Evolutionary conservation across 805 yeast genomes (phyloP), one percentile per base, ranked within the genome.

Genomic region (Ogataea pini): DNA sequence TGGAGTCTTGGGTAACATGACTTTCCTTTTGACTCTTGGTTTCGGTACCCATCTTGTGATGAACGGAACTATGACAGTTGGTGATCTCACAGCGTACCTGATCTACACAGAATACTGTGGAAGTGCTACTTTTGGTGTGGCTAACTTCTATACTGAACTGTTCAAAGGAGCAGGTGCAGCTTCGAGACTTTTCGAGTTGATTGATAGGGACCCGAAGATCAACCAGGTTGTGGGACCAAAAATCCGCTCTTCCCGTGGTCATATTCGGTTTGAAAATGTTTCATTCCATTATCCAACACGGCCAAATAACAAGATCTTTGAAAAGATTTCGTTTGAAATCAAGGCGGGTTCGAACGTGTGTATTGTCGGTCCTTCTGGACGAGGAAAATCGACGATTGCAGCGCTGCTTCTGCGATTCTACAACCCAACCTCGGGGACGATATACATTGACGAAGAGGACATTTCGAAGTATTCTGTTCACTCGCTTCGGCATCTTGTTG

Each of bases 81-180:
- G 98, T 46, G 97, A 91, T 62, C 75, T 91, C 45, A 85, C 96
- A 8, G 88, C 96, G 37, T 92, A 90, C 68, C 86, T 91, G 85
- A 86, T 92, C 86, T 91, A 91, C 68, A 95, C 97, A 0, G 92
- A 89, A 9, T 92, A 89, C 65, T 88, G 97, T 2, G 98, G 97
- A 1, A 76, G 88, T 36, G 90, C 97, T 0, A 86, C 92, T 57
- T 86, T 87, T 69, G 97, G 98, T 0, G 68, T 92, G 31, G 92
- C 96, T 0, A 86, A 86, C 58, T 92, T 92, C 65, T 92, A 91
- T 63, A 85, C 96, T 1, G 98, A 92, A 65, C 71, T 92, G 49
- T 92, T 92, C 95, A 92, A 92, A 70, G 98, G 97, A 47, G 87
- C 94, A 3, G 98, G 98, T 48, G 97, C 98, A 0, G 96, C 97